A percentile compares a stretch with the other conserved stretches of the same genome.
Evolutionary conservation across 2,329 filamentous ascomycete genomes (phyloP).

Genomic region (Aschersonia sp.): DNA sequence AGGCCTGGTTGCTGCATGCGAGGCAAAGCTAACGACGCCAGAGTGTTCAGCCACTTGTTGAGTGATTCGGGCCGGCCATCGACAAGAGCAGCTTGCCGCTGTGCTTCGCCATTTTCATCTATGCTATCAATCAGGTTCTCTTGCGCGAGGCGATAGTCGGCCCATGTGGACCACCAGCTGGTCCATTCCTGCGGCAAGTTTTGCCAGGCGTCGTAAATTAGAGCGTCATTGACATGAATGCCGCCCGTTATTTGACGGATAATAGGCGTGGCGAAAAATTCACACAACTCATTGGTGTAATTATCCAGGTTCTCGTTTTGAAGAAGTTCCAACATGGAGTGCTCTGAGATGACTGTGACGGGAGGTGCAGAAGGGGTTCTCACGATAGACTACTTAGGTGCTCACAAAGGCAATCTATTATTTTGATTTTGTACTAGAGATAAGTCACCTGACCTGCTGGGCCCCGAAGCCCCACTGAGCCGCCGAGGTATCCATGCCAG

Average conservation of each 20-base stretch:
- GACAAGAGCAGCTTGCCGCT: not conserved
- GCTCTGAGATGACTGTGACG: too few relatives aligned
- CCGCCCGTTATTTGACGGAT: slow-evolving; percentile 17
- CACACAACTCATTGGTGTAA: slow-evolving; percentile 10
- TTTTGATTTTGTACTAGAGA: too few relatives aligned
- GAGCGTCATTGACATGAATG: slow-evolving; percentile 19
- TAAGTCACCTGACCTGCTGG: too few relatives aligned
- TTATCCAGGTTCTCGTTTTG: slow-evolving; percentile 2
- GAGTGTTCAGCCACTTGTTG: slow-evolving; percentile 8
- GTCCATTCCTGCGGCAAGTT: slow-evolving; percentile 16
- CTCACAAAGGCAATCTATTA: too few relatives aligned
- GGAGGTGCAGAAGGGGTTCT: too few relatives aligned
- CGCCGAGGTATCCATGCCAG: not conserved
- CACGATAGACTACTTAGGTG: too few relatives aligned
- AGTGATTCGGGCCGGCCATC: slow-evolving; percentile 8
- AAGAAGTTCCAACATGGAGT: too few relatives aligned
- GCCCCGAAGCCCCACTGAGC: too few relatives aligned
- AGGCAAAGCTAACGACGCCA: slow-evolving; percentile 11
- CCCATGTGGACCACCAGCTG: slow-evolving; percentile 12
- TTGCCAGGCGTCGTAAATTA: slow-evolving; percentile 15
- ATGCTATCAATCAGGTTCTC: slow-evolving; percentile 15
- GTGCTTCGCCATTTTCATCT: slow-evolving; percentile 5
- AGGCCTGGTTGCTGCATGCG: slow-evolving; percentile 9
- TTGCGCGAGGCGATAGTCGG: slow-evolving; percentile 15
- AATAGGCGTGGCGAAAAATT: slow-evolving; percentile 12